Conservation (phyloP, 495 filamentous ascomycete species). For the Cladorrhinum samala region DNA sequence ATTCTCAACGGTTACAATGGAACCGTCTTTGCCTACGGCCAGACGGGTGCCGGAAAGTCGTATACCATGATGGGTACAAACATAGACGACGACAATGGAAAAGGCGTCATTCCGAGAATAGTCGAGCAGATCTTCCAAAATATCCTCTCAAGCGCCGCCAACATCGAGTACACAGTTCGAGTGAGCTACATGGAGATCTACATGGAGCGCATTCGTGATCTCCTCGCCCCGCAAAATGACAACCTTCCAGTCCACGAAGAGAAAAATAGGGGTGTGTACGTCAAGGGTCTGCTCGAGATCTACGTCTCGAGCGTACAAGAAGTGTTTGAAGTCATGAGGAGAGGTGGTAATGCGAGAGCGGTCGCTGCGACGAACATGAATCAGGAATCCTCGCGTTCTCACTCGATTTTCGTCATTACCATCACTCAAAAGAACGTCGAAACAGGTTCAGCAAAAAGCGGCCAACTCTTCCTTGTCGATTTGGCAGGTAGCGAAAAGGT, state of each 20-base stretch:
- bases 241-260: constrained; percentile 96
- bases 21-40: constrained; percentile 97
- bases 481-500: constrained; percentile 97
- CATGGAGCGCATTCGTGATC: constrained; percentile 96
- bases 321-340: constrained; percentile 94
- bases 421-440: constrained; percentile 98
- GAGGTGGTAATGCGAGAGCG: constrained; percentile 79
- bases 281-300: constrained; percentile 90
- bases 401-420: constrained; percentile 97
- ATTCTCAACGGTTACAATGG: constrained; percentile 99
- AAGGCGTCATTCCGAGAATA: constrained; percentile 94
- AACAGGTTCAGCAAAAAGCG: constrained; percentile 92
- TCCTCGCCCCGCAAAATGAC: constrained; percentile 86
- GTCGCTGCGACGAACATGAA: constrained; percentile 99
- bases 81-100: constrained; percentile 83
- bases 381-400: constrained; percentile 94
- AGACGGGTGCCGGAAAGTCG: constrained; percentile 97
- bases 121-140: constrained; percentile 97
- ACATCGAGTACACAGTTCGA: constrained; percentile 94
- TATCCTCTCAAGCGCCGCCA: constrained; percentile 81
- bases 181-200: constrained; percentile 99
- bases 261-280: constrained; percentile 92
- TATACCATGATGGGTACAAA: constrained; percentile 99
- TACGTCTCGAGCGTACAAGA: constrained; percentile 95
- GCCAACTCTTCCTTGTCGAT: constrained; percentile 94